Evolutionary conservation across 768 basidiomycete species (phyloP).

Genomic region (Trametes maxima): DNA sequence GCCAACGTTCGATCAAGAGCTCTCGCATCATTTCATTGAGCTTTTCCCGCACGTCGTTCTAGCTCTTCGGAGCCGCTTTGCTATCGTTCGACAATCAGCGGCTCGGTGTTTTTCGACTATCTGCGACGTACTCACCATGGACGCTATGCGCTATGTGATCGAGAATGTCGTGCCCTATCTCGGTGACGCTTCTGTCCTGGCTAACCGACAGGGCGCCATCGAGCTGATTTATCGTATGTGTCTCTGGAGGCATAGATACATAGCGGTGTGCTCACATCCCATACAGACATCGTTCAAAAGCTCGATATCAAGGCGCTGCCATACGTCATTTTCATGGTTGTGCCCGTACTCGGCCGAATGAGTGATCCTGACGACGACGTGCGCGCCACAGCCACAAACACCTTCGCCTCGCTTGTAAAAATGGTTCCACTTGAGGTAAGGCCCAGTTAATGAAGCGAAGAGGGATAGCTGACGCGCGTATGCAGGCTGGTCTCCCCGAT

Average conservation of each 20-base stretch:
- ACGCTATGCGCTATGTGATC: conserved; percentile 90
- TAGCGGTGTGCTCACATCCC: conserved; percentile 12
- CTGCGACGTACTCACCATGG: conserved; percentile 81
- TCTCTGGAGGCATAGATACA: neutral
- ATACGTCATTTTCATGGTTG: conserved; percentile 95
- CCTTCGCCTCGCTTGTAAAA: conserved; percentile 95
- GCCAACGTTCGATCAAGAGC: conserved; percentile 68
- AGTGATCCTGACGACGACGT: conserved; percentile 92
- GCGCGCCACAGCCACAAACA: conserved; percentile 92
- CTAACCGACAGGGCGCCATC: conserved; percentile 85
- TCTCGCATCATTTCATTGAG: conserved; percentile 68
- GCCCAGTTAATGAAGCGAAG: neutral
- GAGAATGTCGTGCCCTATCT: conserved; percentile 81
- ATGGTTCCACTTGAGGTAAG: conserved; percentile 96
- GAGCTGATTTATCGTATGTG: conserved; percentile 90
- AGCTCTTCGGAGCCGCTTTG: conserved; percentile 83
- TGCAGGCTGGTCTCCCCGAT: conserved; percentile 92
- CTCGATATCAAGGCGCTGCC: conserved; percentile 94
- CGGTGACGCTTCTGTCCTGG: conserved; percentile 70
- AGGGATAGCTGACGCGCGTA: conserved; percentile 1
- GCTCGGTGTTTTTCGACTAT: conserved; percentile 87
- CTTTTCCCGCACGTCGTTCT: conserved; percentile 77
- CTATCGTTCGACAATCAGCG: conserved; percentile 87
- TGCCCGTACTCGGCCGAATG: conserved; percentile 96
- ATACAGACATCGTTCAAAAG: conserved; percentile 82